Evolutionary conservation across 1,284 basidiomycete species (phyloP).

Genomic region (Leccinum fallax): DNA sequence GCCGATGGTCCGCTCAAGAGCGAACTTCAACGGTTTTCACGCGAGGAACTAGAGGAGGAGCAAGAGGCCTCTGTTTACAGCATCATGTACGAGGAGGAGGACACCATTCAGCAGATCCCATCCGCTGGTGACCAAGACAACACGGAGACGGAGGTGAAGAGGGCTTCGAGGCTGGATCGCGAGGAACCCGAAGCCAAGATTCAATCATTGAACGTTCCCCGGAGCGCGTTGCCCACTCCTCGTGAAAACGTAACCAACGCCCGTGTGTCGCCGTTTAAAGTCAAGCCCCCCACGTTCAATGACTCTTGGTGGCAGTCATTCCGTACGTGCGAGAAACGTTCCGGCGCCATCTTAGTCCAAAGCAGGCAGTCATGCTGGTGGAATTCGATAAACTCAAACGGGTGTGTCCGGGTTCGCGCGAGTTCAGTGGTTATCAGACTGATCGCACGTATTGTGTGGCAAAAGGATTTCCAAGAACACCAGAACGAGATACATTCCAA

Average conservation of each 20-base stretch:
- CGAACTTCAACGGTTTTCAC: constrained; percentile 61
- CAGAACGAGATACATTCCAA: constrained; percentile 99
- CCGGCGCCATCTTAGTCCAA: constrained; percentile 86
- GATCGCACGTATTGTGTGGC: constrained; percentile 15
- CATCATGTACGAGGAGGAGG: constrained; percentile 39
- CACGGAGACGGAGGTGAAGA: constrained; percentile 46
- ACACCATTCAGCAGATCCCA: constrained; percentile 33
- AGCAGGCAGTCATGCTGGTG: constrained; percentile 94
- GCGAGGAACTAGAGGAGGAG: constrained; percentile 28
- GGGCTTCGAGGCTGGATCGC: constrained; percentile 44
- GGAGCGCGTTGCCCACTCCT: constrained; percentile 32
- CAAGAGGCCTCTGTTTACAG: constrained; percentile 23
- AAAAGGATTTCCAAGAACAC: constrained; percentile 96
- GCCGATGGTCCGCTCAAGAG: constrained; percentile 73
- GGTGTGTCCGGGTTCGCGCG: constrained; percentile 47
- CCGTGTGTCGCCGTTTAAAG: constrained; percentile 40
- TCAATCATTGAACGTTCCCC: constrained; percentile 37
- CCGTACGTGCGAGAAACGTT: constrained; percentile 96
- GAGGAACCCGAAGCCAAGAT: constrained; percentile 54
- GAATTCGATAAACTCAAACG: constrained; percentile 99
- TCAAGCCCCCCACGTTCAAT: constrained; percentile 22
- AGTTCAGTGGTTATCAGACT: constrained; percentile 11
- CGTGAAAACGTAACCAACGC: constrained; percentile 43
- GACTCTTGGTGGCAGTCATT: constrained; percentile 80
- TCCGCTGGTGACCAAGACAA: constrained; percentile 46